Evolutionary conservation across 2,329 filamentous ascomycete species (phyloP).

Genomic region (Sarocladiaceae sp.): DNA sequence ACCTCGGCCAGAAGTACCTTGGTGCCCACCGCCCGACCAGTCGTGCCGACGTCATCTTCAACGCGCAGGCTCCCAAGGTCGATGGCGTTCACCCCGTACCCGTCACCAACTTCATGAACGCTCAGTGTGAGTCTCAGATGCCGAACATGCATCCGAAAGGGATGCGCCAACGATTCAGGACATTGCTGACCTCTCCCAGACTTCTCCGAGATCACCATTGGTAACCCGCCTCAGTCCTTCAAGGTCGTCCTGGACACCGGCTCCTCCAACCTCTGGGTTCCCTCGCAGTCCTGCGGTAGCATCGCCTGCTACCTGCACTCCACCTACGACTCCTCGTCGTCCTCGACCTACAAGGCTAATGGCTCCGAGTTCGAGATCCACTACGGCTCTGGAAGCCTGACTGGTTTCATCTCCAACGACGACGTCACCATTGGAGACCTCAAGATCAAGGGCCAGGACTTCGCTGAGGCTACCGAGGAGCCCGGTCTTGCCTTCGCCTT

Average conservation of each 20-base stretch:
- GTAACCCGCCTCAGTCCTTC: slow-evolving; percentile 87
- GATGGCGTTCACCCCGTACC: slow-evolving; percentile 73
- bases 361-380: slow-evolving; percentile 86
- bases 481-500: slow-evolving; percentile 97
- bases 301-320: slow-evolving; percentile 97
- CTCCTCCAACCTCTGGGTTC: slow-evolving; percentile 98
- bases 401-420: slow-evolving; percentile 90
- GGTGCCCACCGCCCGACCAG: slow-evolving; percentile 57
- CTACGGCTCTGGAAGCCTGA: slow-evolving; percentile 92
- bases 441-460: slow-evolving; percentile 81
- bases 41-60: slow-evolving; percentile 74
- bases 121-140: slow-evolving; percentile 73
- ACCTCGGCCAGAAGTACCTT: slow-evolving; percentile 95
- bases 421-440: slow-evolving; percentile 82
- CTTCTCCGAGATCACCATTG: slow-evolving; percentile 93
- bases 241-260: slow-evolving; percentile 98
- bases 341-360: slow-evolving; percentile 90
- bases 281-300: slow-evolving; percentile 80
- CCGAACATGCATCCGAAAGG: no score
- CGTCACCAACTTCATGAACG: slow-evolving; percentile 96
- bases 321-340: slow-evolving; percentile 90
- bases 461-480: slow-evolving; percentile 93
- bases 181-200: slow-evolving; percentile 45
- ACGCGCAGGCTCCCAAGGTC: slow-evolving; percentile 59
- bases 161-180: not conserved